These are phyloP conservation scores for Solanum pennellii DNA, from an alignment of 257 asterid genomes.

Conservation along the genomic window DNA sequence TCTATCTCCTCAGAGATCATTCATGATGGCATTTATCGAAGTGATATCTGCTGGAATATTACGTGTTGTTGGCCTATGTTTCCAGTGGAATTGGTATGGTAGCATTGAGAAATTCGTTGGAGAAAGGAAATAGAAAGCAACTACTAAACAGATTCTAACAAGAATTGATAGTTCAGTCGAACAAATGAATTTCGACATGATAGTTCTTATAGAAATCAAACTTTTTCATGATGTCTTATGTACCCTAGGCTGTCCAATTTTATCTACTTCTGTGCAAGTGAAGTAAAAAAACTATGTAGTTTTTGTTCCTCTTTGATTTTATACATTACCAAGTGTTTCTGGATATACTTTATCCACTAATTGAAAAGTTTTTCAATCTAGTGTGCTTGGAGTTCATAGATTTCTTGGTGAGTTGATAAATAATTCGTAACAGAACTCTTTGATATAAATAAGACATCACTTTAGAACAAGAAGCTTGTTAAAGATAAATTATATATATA, in stretches of 20 bases:
- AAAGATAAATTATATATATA: background rate
- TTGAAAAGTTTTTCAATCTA: background rate
- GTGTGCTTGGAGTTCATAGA: background rate
- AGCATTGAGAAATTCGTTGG: slow-evolving; percentile 56
- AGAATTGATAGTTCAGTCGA: background rate
- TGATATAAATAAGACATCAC: too few relatives aligned
- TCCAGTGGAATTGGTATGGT: slow-evolving; percentile 84
- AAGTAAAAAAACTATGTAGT: background rate
- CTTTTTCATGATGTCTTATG: background rate
- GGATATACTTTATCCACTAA: too few relatives aligned
- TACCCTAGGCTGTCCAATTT: background rate
- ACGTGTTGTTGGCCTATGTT: slow-evolving; percentile 64
- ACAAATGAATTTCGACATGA: background rate
- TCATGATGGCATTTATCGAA: slow-evolving; percentile 69
- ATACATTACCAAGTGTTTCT: too few relatives aligned
- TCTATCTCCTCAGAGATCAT: slow-evolving; percentile 87
- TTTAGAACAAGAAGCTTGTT: background rate
- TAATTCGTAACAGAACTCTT: too few relatives aligned
- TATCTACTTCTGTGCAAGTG: background rate
- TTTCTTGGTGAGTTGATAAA: background rate
- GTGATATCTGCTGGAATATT: slow-evolving; percentile 42
- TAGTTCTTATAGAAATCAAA: background rate
- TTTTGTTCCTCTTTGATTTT: background rate
- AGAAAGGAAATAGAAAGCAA: slow-evolving; percentile 14
- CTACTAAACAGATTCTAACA: background rate